Conservation (phyloP, 176 grass and related monocot species). For the Hordeum marinum region DNA sequence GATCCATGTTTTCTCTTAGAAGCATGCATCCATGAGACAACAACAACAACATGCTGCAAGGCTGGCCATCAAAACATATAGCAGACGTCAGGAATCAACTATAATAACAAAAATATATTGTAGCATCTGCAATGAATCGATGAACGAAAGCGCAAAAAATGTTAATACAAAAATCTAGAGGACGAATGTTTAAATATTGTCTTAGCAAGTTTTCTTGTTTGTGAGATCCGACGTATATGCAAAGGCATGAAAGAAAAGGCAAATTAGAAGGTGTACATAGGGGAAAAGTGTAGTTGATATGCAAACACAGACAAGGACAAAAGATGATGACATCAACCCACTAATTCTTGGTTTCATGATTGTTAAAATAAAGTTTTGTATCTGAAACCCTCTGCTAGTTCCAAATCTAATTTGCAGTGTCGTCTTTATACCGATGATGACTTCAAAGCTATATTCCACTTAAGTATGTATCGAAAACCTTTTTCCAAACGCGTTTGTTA, state of each 20-base stretch:
- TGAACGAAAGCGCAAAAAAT: neutral
- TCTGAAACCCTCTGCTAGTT: neutral
- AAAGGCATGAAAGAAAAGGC: neutral
- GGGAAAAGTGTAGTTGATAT: no score
- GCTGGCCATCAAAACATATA: neutral
- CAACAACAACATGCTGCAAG: constrained; percentile 40
- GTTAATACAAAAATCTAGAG: neutral
- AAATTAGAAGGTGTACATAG: neutral
- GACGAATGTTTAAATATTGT: neutral
- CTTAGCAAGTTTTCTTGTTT: neutral
- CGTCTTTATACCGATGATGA: neutral
- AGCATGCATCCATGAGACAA: constrained; percentile 49
- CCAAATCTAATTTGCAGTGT: neutral
- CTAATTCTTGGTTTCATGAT: neutral
- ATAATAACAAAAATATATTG: neutral
- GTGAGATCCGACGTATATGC: neutral
- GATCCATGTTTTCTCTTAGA: neutral
- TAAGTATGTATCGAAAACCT: neutral
- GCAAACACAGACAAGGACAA: neutral
- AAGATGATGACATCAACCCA: neutral
- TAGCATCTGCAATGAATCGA: neutral
- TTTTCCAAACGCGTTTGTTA: neutral
- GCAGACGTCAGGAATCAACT: neutral
- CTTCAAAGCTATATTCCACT: neutral
- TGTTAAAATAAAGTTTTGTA: neutral